phyloP scores from a whole-genome alignment of 306 rosid species.

The Casuarina equisetifolia region DNA sequence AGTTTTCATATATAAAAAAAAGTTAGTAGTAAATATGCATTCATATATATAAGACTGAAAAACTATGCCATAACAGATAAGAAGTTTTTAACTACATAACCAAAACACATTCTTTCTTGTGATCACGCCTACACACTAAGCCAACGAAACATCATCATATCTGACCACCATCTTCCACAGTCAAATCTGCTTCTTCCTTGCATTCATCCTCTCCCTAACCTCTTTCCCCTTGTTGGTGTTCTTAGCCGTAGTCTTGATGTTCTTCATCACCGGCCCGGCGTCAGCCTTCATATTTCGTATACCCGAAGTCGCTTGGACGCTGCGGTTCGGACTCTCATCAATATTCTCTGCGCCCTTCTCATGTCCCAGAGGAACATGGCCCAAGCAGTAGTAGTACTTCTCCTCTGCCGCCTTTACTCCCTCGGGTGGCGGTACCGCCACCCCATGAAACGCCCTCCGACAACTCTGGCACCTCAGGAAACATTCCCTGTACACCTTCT shows the following conservation, averaged over 20 bases:
- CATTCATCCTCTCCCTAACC: constrained; percentile 16
- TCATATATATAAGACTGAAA: too few species aligned
- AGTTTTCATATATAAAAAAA: too few species aligned
- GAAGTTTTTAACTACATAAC: too few species aligned
- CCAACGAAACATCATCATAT: constrained; percentile 49
- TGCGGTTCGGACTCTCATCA: neutral
- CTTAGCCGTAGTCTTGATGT: constrained; percentile 37
- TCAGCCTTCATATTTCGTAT: constrained; percentile 4
- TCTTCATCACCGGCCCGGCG: constrained; percentile 24
- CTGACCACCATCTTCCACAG: constrained; percentile 9
- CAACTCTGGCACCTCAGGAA: constrained; percentile 59
- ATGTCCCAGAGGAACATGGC: constrained; percentile 36
- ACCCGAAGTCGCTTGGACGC: neutral
- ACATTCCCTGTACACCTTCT: constrained; percentile 48
- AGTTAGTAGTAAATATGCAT: too few species aligned
- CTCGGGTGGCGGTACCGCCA: constrained; percentile 46
- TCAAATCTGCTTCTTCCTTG: constrained; percentile 3
- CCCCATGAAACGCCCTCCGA: constrained; percentile 58
- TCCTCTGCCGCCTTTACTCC: constrained; percentile 41
- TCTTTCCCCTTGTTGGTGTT: constrained; percentile 36
- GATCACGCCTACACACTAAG: constrained; percentile 6
- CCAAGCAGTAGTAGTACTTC: constrained; percentile 48
- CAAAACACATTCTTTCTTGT: neutral
- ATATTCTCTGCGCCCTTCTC: neutral
- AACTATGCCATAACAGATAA: too few species aligned